Evolutionary conservation across 352 stramenopile genomes (phyloP), one percentile per base, ranked within the genome.

Genomic region (Proteromonas lacertae): DNA sequence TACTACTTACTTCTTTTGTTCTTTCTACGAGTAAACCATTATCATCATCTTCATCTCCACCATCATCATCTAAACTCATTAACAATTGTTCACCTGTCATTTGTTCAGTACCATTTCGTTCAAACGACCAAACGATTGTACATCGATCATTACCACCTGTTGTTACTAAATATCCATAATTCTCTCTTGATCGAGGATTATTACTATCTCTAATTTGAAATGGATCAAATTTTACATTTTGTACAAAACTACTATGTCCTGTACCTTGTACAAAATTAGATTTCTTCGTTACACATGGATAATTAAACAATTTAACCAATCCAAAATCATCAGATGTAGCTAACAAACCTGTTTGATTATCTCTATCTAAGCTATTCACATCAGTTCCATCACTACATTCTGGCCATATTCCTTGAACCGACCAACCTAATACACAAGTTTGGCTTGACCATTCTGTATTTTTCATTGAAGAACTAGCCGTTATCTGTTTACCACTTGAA

Each of bases 261-360:
- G 50, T 48, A 12, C 32, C 35, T 3, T 41, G 34, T 14, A 46
- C 45, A n/a, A n/a, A n/a, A n/a, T n/a, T n/a, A n/a, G n/a, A n/a
- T n/a, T n/a, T n/a, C n/a, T n/a, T n/a, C n/a, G n/a, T n/a, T 10
- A 57, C 46, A 10, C 53, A 49, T 6, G 66, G 66, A 28, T 73
- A 73, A 52, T 60, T 69, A 7, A 53, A 57, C 0, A 80, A 40
- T 21, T 66, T 45, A 1, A 80, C 25, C 0, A 53, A 36, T 0
- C 65, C 67, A 25, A 78, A 80, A 43, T 83, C 65, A 40, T 86
- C 70, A 1, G 49, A 55, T 0, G 64, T 68, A 2, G 50, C 66
- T 9, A 83, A 41, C 13, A 80, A 25, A 13, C 24, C 19, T n/a
- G n/a, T n/a, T 14, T 70, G 36, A 25, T 68, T 45, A 14, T 47